These are phyloP conservation scores for Fusarium kyushuense DNA, from an alignment of 2,329 filamentous ascomycete species.

Conservation along the genomic window DNA sequence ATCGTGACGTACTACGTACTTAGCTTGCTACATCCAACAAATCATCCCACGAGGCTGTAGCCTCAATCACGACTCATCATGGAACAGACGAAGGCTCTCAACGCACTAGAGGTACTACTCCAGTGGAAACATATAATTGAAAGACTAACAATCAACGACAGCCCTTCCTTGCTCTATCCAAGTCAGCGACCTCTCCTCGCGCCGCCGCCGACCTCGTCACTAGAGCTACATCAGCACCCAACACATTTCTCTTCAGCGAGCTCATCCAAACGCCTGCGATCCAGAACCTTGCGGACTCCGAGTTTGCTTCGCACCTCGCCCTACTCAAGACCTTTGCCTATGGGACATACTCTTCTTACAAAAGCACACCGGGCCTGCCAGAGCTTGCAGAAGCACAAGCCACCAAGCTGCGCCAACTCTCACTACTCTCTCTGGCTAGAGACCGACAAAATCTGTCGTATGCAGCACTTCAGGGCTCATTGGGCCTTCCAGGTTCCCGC, in stretches of 20 bases:
- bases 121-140: no score
- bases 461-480: constrained; percentile 70
- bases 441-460: constrained; percentile 79
- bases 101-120: constrained; percentile 68
- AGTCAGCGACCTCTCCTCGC: constrained; percentile 84
- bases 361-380: constrained; percentile 68
- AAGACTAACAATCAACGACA: constrained; percentile 58
- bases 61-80: constrained; percentile 59
- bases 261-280: constrained; percentile 86
- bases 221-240: constrained; percentile 88
- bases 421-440: constrained; percentile 83
- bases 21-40: constrained; percentile 9
- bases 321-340: constrained; percentile 92
- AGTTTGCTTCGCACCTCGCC: constrained; percentile 73
- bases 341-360: constrained; percentile 86
- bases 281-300: constrained; percentile 74
- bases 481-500: constrained; percentile 74
- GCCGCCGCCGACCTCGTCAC: constrained; percentile 87
- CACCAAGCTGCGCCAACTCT: constrained; percentile 90
- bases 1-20: constrained; percentile 12
- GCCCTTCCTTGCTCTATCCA: constrained; percentile 91
- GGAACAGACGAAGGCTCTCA: constrained; percentile 79
- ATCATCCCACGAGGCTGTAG: constrained; percentile 40
- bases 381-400: constrained; percentile 77
- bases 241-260: constrained; percentile 94